Conservation (phyloP, 108 stramenopile species). For the Aurantiochytrium sp. region DNA sequence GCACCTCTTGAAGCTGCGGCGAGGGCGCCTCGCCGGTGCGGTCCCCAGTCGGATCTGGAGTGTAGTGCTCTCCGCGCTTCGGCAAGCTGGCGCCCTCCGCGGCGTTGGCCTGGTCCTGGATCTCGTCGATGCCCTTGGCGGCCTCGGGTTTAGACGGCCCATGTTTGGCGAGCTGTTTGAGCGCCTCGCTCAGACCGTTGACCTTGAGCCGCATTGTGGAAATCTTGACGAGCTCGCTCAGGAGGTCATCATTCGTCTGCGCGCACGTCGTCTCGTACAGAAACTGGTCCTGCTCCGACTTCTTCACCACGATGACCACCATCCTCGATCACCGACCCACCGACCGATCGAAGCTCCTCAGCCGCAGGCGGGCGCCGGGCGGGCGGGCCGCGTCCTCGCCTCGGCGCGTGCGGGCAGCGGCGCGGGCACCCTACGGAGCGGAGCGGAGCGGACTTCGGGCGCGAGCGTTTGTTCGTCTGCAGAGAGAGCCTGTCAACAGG, state of each 20-base stretch:
- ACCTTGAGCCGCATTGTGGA: conserved; percentile 63
- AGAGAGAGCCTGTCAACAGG: too few species aligned
- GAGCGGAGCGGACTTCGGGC: too few species aligned
- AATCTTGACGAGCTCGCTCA: conserved; percentile 63
- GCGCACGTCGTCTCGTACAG: conserved; percentile 67
- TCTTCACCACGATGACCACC: conserved; percentile 67
- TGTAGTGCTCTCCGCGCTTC: neutral
- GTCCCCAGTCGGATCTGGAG: conserved; percentile 18
- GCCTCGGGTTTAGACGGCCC: conserved; percentile 63
- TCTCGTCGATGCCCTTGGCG: conserved; percentile 60
- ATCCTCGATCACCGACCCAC: too few species aligned
- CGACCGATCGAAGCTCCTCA: too few species aligned
- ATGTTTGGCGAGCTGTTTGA: conserved; percentile 57
- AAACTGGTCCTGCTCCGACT: conserved; percentile 59
- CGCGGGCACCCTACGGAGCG: too few species aligned
- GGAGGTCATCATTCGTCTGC: conserved; percentile 64
- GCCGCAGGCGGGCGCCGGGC: too few species aligned
- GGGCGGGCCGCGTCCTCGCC: too few species aligned
- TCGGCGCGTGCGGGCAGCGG: too few species aligned
- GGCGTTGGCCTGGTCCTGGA: conserved; percentile 50
- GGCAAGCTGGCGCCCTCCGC: neutral
- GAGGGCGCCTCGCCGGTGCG: conserved; percentile 32
- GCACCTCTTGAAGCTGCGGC: neutral
- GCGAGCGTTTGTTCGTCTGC: too few species aligned
- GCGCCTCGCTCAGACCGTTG: conserved; percentile 52